Percentiles rank a stretch among this genome's conserved stretches.
Evolutionary conservation across 202 grass and related monocot species (phyloP).

Genomic region (Eragrostis tef): DNA sequence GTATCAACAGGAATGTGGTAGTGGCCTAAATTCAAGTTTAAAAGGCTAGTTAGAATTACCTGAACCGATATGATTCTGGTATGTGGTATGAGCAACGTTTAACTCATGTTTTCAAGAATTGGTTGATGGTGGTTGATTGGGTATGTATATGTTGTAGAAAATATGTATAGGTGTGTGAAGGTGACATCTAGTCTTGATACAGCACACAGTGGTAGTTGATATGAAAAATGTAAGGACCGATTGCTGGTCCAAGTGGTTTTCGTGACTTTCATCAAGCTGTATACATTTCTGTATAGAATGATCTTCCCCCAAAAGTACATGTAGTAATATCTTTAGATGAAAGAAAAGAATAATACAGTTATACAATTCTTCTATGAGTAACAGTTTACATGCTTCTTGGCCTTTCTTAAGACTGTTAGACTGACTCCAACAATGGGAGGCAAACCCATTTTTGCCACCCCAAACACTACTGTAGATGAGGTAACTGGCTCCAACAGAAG

Average conservation of each 20-base stretch:
- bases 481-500: too few species aligned
- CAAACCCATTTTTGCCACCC: too few species aligned
- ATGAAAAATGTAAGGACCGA: neutral
- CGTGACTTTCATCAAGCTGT: neutral
- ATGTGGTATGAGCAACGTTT: neutral
- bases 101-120: neutral
- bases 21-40: neutral
- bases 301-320: neutral
- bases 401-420: too few species aligned
- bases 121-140: neutral
- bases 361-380: neutral
- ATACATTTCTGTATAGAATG: neutral
- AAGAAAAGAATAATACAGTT: too few species aligned
- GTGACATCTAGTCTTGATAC: neutral
- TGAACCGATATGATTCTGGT: conserved; percentile 6
- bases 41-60: conserved; percentile 2
- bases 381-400: neutral
- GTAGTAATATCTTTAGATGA: too few species aligned
- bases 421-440: too few species aligned
- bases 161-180: neutral
- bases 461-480: too few species aligned
- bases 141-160: neutral
- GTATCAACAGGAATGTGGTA: neutral
- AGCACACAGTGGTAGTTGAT: neutral
- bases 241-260: neutral